Evolutionary conservation across 805 yeast genomes (phyloP).

Genomic region (Candida quercuum): DNA sequence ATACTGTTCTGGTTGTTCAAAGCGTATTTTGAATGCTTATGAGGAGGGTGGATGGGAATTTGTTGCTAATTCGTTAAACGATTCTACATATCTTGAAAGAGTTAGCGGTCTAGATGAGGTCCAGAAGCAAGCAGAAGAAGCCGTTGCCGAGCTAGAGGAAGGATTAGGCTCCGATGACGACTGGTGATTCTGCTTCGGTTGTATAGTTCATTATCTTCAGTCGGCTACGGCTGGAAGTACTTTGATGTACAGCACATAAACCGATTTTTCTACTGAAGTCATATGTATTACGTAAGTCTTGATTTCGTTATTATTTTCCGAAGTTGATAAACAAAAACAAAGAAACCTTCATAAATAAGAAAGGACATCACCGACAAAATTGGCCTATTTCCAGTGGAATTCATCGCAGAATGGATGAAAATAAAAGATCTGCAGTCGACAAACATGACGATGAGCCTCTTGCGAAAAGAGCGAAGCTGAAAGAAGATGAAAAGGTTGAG

Average conservation of each 20-base stretch:
- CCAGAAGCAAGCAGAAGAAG: conserved; percentile 61
- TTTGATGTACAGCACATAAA: no score
- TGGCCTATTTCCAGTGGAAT: background rate
- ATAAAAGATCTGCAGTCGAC: conserved; percentile 12
- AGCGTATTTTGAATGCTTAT: conserved; percentile 48
- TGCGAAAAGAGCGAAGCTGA: conserved; percentile 22
- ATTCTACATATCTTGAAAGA: conserved; percentile 63
- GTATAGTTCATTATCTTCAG: background rate
- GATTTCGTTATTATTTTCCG: no score
- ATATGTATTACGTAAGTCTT: no score
- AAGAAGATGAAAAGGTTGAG: conserved; percentile 5
- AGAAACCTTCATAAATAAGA: background rate
- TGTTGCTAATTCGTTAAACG: conserved; percentile 63
- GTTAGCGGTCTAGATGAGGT: conserved; percentile 74
- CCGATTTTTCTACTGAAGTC: no score
- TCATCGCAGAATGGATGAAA: conserved; percentile 11
- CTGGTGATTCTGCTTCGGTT: conserved; percentile 6
- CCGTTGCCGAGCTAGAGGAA: conserved; percentile 21
- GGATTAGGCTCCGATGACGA: conserved; percentile 21
- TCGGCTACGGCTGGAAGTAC: no score
- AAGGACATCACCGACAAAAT: background rate
- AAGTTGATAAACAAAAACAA: background rate
- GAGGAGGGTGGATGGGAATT: conserved; percentile 69
- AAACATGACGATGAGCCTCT: conserved; percentile 24
- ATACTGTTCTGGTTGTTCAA: conserved; percentile 85